Base-by-base conservation (phyloP, 2,329 filamentous ascomycete genomes). In the Colletotrichum camelliae region DNA sequence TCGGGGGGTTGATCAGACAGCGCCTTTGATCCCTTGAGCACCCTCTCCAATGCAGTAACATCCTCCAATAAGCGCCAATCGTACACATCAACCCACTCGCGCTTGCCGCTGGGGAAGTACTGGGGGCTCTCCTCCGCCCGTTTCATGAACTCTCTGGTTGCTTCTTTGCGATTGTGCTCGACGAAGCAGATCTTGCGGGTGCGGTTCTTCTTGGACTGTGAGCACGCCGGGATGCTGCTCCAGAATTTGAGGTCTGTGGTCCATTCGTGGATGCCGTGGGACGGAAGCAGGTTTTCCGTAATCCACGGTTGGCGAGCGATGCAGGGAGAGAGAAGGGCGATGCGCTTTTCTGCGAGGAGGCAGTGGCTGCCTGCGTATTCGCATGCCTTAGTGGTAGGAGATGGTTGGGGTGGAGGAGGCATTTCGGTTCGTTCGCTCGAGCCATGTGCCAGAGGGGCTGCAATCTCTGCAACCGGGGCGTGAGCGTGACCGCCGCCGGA, bases 21-120 rank as follows among this genome's bases (percentile, higher is more conserved):
- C 16, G 70, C 57, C 13, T 57, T 52, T 16, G 48, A 66, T n/a
- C 74, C 76, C 62, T 13, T 77, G 24, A 65, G 61, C 15, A 39
- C 80, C 58, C 83, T 82, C 70, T 90, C 88, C 58, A 83, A 73
- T 39, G 84, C 84, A 4, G 81, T 82, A 12, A 90, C 79, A 24
- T 85, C 82, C 37, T 84, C 82, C 62, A 90, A 74, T 7, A 89
- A 79, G 6, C 86, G 83, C 87, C 88, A 90, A 77, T 90, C 87
- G 69, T 87, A 88, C 2, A 89, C 82, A 7, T 82, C 81, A 3
- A 88, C 83, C 82, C 84, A 86, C 12, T 84, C 82, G 7, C 84
- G 80, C 33, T 78, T 77, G 6, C 82, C 82, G 4, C 80, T 78
- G 4, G 79, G 79, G 12, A 78, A 79, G 27, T 70, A 77, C 15